Percentiles rank a stretch among this genome's conserved stretches.
Conservation (phyloP, 2,329 filamentous ascomycete genomes). For the Cladorrhinum sp. region DNA sequence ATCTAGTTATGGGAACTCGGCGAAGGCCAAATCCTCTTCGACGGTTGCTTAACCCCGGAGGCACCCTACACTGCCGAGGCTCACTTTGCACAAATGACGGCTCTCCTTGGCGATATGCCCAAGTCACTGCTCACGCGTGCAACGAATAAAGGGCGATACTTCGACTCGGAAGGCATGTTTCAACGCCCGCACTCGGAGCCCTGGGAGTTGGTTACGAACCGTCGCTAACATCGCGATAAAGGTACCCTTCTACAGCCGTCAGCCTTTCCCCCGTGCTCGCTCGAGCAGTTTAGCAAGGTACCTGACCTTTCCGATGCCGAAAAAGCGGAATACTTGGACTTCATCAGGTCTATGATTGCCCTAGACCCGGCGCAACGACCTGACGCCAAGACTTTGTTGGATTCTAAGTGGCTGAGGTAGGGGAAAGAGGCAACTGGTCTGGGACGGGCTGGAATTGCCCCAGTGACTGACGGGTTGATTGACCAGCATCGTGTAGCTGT, state of each 20-base stretch:
- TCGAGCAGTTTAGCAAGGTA: slow-evolving; percentile 10
- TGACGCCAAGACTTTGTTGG: background rate
- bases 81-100: slow-evolving; percentile 16
- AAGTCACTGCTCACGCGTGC: slow-evolving; percentile 11
- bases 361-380: background rate
- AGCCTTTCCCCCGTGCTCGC: slow-evolving; percentile 11
- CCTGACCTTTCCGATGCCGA: slow-evolving; percentile 1
- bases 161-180: slow-evolving; percentile 10
- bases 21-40: slow-evolving; percentile 16
- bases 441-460: no score
- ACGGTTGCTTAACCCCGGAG: slow-evolving; percentile 8
- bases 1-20: slow-evolving; percentile 13
- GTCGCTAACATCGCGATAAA: background rate
- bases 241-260: slow-evolving; percentile 12
- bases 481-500: background rate
- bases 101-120: slow-evolving; percentile 9
- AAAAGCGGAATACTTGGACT: slow-evolving; percentile 8
- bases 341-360: slow-evolving; percentile 9
- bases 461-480: no score
- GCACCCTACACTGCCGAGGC: slow-evolving; percentile 13
- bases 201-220: background rate
- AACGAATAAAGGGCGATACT: slow-evolving; percentile 2
- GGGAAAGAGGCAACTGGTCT: no score
- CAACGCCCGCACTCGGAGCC: background rate
- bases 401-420: background rate